Evolutionary conservation across 164 flowering plant genomes (phyloP).

Genomic region (Litsea cubeba): DNA sequence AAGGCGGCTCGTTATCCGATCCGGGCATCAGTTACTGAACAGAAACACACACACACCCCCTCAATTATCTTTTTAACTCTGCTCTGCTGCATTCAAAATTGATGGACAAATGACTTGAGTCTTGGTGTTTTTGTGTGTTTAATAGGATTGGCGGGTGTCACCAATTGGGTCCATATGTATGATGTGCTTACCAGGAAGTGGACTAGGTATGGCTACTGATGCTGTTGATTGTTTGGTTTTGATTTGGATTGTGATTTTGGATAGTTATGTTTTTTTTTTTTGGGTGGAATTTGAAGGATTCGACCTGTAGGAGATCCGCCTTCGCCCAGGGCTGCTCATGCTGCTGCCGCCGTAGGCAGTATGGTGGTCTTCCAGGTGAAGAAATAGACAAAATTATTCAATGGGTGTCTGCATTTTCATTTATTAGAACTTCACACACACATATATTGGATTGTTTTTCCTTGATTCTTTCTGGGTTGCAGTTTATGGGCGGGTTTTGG

Average conservation of each 20-base stretch:
- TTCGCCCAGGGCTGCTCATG: conserved; percentile 96
- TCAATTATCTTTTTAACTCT: not conserved
- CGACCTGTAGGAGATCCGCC: conserved; percentile 94
- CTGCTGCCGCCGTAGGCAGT: conserved; percentile 93
- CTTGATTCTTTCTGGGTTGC: too few relatives aligned
- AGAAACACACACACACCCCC: not conserved
- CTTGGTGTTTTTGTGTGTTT: conserved; percentile 1
- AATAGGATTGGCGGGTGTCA: conserved; percentile 89
- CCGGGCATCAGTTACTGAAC: conserved; percentile 13
- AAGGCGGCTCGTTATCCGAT: conserved; percentile 30
- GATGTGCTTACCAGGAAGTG: conserved; percentile 89
- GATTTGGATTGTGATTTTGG: not conserved
- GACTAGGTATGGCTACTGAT: conserved; percentile 48
- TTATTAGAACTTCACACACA: too few relatives aligned
- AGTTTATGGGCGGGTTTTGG: too few relatives aligned
- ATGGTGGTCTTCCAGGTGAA: conserved; percentile 99
- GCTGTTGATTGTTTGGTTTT: not conserved
- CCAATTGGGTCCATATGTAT: conserved; percentile 84
- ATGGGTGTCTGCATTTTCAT: not conserved
- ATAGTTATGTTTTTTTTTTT: not conserved
- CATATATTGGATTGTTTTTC: too few relatives aligned
- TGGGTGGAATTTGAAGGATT: conserved; percentile 39
- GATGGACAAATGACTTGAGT: not conserved
- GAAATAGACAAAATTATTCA: not conserved
- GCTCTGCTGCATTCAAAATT: not conserved